These are phyloP conservation scores for Dactylellina haptotyla DNA, from an alignment of 2,329 filamentous ascomycete genomes.

Conservation along the genomic window DNA sequence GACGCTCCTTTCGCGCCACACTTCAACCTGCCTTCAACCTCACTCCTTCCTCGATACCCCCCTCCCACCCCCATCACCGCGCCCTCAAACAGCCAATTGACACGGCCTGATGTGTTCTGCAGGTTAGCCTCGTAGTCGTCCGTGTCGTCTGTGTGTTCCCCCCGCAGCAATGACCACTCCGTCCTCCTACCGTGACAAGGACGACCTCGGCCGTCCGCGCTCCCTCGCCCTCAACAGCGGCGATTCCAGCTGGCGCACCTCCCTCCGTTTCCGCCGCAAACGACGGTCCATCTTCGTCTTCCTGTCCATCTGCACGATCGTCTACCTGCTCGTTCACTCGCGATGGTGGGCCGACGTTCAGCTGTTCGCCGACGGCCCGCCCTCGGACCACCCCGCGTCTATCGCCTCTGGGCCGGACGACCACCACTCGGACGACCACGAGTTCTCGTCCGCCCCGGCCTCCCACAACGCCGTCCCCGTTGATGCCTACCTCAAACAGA, in stretches of 20 bases:
- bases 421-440: neutral
- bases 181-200: constrained; percentile 43
- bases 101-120: too few relatives aligned
- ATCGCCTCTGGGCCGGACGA: neutral
- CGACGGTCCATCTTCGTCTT: constrained; percentile 41
- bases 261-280: constrained; percentile 42
- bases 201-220: constrained; percentile 47
- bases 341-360: constrained; percentile 42
- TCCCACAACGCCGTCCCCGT: constrained; percentile 37
- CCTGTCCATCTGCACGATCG: constrained; percentile 32
- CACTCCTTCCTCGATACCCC: neutral
- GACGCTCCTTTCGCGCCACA: neutral
- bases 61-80: neutral
- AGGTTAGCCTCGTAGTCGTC: constrained; percentile 4
- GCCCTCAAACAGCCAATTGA: too few relatives aligned
- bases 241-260: constrained; percentile 32
- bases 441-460: constrained; percentile 22
- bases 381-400: neutral
- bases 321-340: constrained; percentile 45
- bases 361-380: constrained; percentile 16
- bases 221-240: constrained; percentile 15
- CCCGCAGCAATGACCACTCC: constrained; percentile 27
- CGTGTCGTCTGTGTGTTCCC: too few relatives aligned
- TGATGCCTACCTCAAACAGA: constrained; percentile 19
- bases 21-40: neutral